Conservation (phyloP, 306 rosid genomes). For the Fagus crenata region DNA sequence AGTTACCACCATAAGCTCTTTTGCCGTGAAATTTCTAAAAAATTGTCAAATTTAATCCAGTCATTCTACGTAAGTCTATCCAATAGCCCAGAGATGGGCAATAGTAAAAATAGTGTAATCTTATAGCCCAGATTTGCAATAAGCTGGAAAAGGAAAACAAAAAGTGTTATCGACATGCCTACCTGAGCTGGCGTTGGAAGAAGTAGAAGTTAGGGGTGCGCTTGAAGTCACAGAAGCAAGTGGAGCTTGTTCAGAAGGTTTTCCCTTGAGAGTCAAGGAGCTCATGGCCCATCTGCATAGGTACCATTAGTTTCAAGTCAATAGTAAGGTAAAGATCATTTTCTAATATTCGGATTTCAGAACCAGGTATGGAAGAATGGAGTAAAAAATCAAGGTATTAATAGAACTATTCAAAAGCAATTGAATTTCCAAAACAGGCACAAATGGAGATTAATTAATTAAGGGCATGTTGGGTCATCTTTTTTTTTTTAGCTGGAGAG, state of each 20-base stretch:
- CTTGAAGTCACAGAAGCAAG: conserved; percentile 61
- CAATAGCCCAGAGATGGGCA: not conserved
- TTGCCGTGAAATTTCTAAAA: not conserved
- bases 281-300: conserved; percentile 97
- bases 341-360: not conserved
- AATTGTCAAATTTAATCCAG: not conserved
- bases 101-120: not conserved
- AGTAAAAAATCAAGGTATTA: not conserved
- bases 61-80: not conserved
- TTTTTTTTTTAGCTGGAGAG: too few species aligned
- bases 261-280: conserved; percentile 92
- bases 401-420: not conserved
- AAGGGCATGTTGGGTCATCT: not conserved
- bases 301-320: conserved; percentile 20
- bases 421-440: not conserved
- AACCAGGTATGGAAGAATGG: not conserved
- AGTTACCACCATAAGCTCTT: not conserved
- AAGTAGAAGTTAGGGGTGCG: conserved; percentile 42
- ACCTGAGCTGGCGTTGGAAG: conserved; percentile 77
- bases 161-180: conserved; percentile 25
- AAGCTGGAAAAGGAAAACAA: conserved; percentile 16
- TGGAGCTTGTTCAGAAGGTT: conserved; percentile 84
- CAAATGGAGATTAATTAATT: not conserved
- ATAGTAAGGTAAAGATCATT: conserved; percentile 16
- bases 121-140: not conserved